phyloP scores from a whole-genome alignment of 768 basidiomycete genomes.

The Pulveroboletus sp. region DNA sequence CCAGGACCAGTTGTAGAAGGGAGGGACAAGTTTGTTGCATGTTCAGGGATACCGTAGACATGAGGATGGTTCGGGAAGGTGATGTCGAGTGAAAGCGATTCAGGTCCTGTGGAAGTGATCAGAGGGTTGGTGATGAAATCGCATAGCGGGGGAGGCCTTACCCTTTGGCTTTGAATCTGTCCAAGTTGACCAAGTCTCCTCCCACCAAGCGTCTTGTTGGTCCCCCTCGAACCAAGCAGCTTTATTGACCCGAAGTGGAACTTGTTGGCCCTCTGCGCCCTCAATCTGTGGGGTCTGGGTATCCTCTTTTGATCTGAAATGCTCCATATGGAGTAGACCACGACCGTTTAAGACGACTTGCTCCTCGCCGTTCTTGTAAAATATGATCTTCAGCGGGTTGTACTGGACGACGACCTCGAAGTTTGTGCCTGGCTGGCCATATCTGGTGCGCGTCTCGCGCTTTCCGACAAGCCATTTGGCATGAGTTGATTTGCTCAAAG shows the following conservation, averaged over 20 bases:
- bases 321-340: slow-evolving; percentile 95
- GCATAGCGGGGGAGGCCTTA: slow-evolving; percentile 28
- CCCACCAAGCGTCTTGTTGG: slow-evolving; percentile 80
- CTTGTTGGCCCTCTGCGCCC: slow-evolving; percentile 46
- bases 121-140: not conserved
- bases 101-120: slow-evolving; percentile 66
- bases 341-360: slow-evolving; percentile 88
- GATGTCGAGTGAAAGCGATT: slow-evolving; percentile 89
- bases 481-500: slow-evolving; percentile 41
- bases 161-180: slow-evolving; percentile 96
- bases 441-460: slow-evolving; percentile 58
- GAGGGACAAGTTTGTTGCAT: slow-evolving; percentile 84
- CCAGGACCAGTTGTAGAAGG: slow-evolving; percentile 82
- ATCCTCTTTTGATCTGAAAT: slow-evolving; percentile 69
- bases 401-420: slow-evolving; percentile 68
- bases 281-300: slow-evolving; percentile 40
- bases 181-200: slow-evolving; percentile 83
- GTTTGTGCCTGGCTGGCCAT: slow-evolving; percentile 58
- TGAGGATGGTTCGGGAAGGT: slow-evolving; percentile 88
- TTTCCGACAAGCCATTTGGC: slow-evolving; percentile 66
- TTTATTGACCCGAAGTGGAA: slow-evolving; percentile 49
- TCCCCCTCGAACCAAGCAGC: slow-evolving; percentile 88
- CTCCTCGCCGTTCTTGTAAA: slow-evolving; percentile 70
- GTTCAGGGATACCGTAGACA: slow-evolving; percentile 96
- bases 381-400: slow-evolving; percentile 69